Conservation (phyloP, 1,284 basidiomycete species). For the Ceratobasidium sp. region DNA sequence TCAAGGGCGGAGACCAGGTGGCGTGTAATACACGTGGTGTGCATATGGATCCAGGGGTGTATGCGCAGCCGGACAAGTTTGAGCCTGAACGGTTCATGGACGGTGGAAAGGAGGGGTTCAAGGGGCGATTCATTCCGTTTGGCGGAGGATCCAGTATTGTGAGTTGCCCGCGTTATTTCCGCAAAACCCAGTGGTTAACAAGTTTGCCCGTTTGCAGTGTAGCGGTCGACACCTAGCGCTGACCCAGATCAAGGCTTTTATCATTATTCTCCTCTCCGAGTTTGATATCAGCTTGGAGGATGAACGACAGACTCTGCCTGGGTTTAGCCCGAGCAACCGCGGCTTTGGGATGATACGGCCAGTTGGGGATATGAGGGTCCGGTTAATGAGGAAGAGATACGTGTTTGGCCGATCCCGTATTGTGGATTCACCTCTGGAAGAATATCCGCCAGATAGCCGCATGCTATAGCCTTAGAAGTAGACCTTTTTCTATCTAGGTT, state of each 20-base stretch:
- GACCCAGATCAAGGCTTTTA: constrained; percentile 43
- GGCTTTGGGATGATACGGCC: constrained; percentile 46
- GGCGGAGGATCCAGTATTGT: constrained; percentile 46
- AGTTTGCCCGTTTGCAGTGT: constrained; percentile 24
- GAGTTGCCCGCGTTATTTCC: background rate
- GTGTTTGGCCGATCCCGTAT: background rate
- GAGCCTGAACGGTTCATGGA: constrained; percentile 44
- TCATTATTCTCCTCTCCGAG: constrained; percentile 29
- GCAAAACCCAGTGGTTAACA: background rate
- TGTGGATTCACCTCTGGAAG: too few relatives aligned
- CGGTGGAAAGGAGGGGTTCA: constrained; percentile 8
- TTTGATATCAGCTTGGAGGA: constrained; percentile 38
- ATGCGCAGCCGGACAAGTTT: constrained; percentile 35
- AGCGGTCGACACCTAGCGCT: constrained; percentile 46
- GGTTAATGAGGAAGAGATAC: background rate
- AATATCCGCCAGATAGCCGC: too few relatives aligned
- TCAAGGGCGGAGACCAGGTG: constrained; percentile 50
- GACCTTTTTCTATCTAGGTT: too few relatives aligned
- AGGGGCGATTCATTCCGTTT: constrained; percentile 44
- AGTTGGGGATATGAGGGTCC: constrained; percentile 27
- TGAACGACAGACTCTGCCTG: background rate
- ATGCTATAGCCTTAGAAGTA: too few relatives aligned
- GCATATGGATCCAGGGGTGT: constrained; percentile 48
- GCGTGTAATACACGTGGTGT: constrained; percentile 51
- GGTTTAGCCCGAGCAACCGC: constrained; percentile 33